Base-by-base conservation (phyloP, 2,329 filamentous ascomycete genomes). In the Fusarium sp. region DNA sequence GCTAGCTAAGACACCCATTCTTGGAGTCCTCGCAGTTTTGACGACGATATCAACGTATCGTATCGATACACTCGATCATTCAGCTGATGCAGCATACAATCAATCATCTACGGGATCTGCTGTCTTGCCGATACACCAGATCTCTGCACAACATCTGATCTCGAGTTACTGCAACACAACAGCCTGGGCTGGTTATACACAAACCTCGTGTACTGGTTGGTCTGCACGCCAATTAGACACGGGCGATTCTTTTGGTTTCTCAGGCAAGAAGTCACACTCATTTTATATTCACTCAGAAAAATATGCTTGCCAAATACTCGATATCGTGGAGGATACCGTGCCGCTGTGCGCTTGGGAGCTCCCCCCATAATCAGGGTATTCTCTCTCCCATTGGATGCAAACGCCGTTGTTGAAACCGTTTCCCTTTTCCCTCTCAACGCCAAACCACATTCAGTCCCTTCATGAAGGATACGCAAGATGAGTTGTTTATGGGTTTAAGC, bases 361-460 rank as follows among this genome's bases (percentile, higher is more conserved):
- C 69, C 71, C 72, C 69, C 71, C 69, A 7, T 27, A 70, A 64
- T 73, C 67, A 65, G 72, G 73, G 69, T 70, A 65, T 65, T 67
- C 68, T 69, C 66, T 67, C 74, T 68, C 65, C 74, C 72, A 70
- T 75, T 76, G 74, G 75, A 79, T 79, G 76, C 76, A 78, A 81
- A 80, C 79, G 80, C 82, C 80, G 83, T 84, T 86, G 83, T 85
- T 86, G 84, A 85, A 85, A 85, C 83, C 81, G 79, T 76, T 83
- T 81, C 79, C 75, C 78, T 70, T 78, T 74, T 72, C 70, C 70
- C 73, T 77, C 76, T 77, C 80, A 83, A 83, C 82, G 83, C 82
- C 83, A 72, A 77, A 69, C 73, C 68, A 74, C 69, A 71, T 71
- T 75, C 72, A 68, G 67, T 70, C 69, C 65, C 58, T 65, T 46